Conservation (phyloP, 2,329 filamentous ascomycete species). For the Kalmusia sp. region DNA sequence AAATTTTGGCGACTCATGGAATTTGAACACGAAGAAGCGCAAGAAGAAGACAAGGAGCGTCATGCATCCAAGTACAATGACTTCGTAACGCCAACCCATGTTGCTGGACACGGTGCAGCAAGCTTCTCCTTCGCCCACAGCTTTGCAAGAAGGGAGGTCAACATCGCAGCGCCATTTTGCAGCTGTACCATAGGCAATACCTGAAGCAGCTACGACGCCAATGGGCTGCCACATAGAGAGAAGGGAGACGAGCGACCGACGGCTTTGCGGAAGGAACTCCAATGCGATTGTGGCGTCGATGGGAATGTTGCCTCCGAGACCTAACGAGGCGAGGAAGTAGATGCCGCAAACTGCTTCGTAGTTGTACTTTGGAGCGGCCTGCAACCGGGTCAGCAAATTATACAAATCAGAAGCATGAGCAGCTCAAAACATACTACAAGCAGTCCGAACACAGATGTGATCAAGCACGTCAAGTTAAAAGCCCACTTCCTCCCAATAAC, state of each 20-base stretch:
- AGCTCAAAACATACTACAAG: conserved; percentile 58
- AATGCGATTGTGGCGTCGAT: conserved; percentile 83
- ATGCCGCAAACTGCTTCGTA: conserved; percentile 37
- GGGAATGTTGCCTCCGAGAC: conserved; percentile 71
- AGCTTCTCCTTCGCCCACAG: conserved; percentile 20
- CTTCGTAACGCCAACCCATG: conserved; percentile 41
- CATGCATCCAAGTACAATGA: conserved; percentile 35
- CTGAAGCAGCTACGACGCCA: conserved; percentile 34
- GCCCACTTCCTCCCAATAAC: conserved; percentile 59
- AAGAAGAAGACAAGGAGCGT: conserved; percentile 35
- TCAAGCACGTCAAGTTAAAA: conserved; percentile 80
- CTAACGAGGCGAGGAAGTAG: conserved; percentile 48
- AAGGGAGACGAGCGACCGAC: conserved; percentile 35
- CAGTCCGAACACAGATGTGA: conserved; percentile 78
- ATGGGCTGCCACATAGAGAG: conserved; percentile 41
- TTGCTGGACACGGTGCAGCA: conserved; percentile 32
- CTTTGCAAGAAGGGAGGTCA: conserved; percentile 23
- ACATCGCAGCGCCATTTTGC: conserved; percentile 38
- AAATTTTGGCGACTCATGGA: conserved; percentile 39
- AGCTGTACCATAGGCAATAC: conserved; percentile 34
- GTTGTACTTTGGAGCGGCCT: conserved; percentile 40
- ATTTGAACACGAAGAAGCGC: conserved; percentile 36
- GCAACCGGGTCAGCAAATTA: not conserved
- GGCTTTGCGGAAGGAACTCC: conserved; percentile 72
- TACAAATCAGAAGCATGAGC: conserved; percentile 19